These are phyloP conservation scores for Oxytropis ochrocephala DNA, from an alignment of 306 rosid genomes.

Conservation along the genomic window DNA sequence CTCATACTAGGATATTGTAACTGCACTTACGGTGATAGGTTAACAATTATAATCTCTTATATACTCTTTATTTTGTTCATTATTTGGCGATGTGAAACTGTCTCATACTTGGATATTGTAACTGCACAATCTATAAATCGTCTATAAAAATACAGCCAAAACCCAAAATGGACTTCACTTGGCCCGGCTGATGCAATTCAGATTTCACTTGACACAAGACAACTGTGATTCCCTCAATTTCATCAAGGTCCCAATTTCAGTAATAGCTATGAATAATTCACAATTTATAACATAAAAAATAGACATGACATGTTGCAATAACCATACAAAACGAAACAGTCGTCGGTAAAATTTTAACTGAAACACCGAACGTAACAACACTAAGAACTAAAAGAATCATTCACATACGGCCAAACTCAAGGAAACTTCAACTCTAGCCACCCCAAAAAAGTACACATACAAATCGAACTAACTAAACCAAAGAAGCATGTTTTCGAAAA, in stretches of 20 bases:
- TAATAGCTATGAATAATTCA: not conserved
- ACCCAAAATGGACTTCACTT: not conserved
- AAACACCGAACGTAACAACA: not conserved
- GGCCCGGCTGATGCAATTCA: not conserved
- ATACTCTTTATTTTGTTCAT: no score
- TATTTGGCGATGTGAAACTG: no score
- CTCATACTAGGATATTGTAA: no score
- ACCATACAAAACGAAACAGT: not conserved
- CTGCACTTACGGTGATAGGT: no score
- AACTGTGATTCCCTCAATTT: not conserved
- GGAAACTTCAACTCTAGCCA: not conserved
- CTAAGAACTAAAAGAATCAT: not conserved
- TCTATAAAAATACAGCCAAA: not conserved
- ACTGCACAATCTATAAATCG: not conserved
- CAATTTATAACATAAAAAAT: not conserved
- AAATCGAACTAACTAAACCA: conserved; percentile 14
- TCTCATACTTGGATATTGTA: not conserved
- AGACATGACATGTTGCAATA: not conserved
- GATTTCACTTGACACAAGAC: not conserved
- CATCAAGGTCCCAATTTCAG: not conserved
- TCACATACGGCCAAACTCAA: not conserved
- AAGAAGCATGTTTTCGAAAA: not conserved
- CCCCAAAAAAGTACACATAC: not conserved
- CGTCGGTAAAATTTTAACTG: not conserved
- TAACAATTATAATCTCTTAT: no score